Percentiles rank a stretch among this genome's conserved stretches.
Conservation (phyloP, 1,139 yeast species). For the Suhomyces anneliseae region DNA sequence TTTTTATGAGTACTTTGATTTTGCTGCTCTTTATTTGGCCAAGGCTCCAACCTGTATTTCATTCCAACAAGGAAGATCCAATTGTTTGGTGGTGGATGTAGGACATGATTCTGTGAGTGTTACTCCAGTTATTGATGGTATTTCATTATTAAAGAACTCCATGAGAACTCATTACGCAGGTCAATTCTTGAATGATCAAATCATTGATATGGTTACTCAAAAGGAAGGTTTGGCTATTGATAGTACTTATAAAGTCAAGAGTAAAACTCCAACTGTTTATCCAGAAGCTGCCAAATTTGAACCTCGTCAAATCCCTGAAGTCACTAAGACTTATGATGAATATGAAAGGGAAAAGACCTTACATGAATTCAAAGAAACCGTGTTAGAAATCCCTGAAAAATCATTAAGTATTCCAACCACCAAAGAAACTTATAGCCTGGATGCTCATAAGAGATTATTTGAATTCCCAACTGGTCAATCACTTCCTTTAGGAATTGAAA, state of each 20-base stretch:
- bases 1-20: constrained; percentile 68
- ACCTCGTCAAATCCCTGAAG: constrained; percentile 28
- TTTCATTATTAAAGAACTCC: constrained; percentile 73
- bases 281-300: constrained; percentile 36
- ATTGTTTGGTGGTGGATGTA: constrained; percentile 87
- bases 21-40: constrained; percentile 85
- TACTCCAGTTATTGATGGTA: constrained; percentile 93
- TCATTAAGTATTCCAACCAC: constrained; percentile 24
- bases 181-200: constrained; percentile 50
- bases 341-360: constrained; percentile 35
- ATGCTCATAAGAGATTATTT: constrained; percentile 51
- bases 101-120: constrained; percentile 86
- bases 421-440: constrained; percentile 33
- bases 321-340: constrained; percentile 42
- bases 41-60: constrained; percentile 88
- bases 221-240: constrained; percentile 22
- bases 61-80: constrained; percentile 91
- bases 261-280: constrained; percentile 29
- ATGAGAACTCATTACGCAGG: constrained; percentile 71
- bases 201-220: constrained; percentile 26
- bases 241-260: constrained; percentile 20
- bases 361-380: constrained; percentile 68
- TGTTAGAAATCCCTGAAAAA: constrained; percentile 55
- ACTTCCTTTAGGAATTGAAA: constrained; percentile 47
- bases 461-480: constrained; percentile 76